Evolutionary conservation across 257 asterid species (phyloP), one percentile per base, ranked within the genome.

Genomic region (Nicotiana sylvestris): DNA sequence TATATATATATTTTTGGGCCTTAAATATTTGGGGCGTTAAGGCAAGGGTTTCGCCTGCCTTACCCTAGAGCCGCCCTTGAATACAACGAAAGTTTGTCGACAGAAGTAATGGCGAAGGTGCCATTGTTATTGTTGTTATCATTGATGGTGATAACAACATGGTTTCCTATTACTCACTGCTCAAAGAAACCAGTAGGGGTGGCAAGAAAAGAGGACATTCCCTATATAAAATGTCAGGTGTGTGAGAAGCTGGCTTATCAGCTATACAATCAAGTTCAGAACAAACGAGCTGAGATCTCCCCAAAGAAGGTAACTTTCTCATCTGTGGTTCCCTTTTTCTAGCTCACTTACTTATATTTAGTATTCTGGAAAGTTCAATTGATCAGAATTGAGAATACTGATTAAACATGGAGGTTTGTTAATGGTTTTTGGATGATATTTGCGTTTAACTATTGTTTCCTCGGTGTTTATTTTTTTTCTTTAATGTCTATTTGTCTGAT

Each of bases 201-300:
- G 29, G 96, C 97, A 10, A 90, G 99, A 87, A 96, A 92, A 88
- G 96, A 94, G 86, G 98, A 94, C 87, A 87, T 96, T 27, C 98
- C 98, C 0, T 96, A 69, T 77, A 93, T 94, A n/a, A 90, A 91
- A 87, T 94, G 98, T 66, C 94, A 92, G 86, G 97, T 94, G 35
- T 94, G 97, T 84, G 90, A 93, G 82, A 91, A 85, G 87, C 82
- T 96, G 82, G 97, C 97, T 21, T 79, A 89, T 62, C 94, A 92
- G 72, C 61, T 94, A 27, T 85, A 87, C 90, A 87, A 82, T 65
- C 98, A 94, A 84, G 98, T 93, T 60, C 92, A 90, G 86, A 89
- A 89, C 39, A 92, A 90, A 87, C 90, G 90, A 86, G 89, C 89
- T 67, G 90, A 89, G 89, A 89, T 94, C 83, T 92, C 97, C 4